Evolutionary conservation across 305 asterid genomes (phyloP).

Genomic region (Vinca major): DNA sequence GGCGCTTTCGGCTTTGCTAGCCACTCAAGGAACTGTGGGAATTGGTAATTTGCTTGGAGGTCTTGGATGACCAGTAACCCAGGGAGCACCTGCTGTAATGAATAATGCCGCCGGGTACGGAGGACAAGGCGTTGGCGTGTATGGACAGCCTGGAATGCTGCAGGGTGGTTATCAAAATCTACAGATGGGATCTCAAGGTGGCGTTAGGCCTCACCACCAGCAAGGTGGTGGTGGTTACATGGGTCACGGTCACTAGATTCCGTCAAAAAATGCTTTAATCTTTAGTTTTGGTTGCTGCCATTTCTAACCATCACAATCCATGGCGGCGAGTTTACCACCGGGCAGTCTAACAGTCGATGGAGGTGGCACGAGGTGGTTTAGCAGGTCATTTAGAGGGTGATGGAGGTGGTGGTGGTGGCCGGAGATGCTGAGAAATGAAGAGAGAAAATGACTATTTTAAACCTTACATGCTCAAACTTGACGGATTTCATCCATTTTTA

Average conservation of each 20-base stretch:
- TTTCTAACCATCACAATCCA: too few relatives aligned
- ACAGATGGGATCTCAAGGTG: constrained; percentile 70
- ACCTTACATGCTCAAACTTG: too few relatives aligned
- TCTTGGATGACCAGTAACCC: constrained; percentile 50
- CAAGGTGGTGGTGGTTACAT: constrained; percentile 92
- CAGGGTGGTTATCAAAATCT: constrained; percentile 71
- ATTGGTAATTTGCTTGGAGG: constrained; percentile 71
- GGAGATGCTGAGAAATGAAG: too few relatives aligned
- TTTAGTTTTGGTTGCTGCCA: constrained; percentile 88
- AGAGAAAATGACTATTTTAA: too few relatives aligned
- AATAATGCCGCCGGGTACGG: constrained; percentile 54
- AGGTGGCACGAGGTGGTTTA: too few relatives aligned
- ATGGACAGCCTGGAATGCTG: constrained; percentile 61
- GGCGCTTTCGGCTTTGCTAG: constrained; percentile 76
- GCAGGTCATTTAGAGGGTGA: too few relatives aligned
- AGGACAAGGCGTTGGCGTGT: constrained; percentile 45
- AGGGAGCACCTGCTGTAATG: constrained; percentile 54
- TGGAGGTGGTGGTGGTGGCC: too few relatives aligned
- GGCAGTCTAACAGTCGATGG: too few relatives aligned
- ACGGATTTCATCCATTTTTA: too few relatives aligned
- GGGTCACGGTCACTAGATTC: constrained; percentile 87
- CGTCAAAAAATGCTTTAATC: constrained; percentile 67
- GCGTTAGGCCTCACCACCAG: constrained; percentile 60
- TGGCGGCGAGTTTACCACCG: too few relatives aligned
- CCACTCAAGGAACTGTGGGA: constrained; percentile 78